phyloP scores from a whole-genome alignment of 805 yeast genomes.

The Sungouiozyma intestinalis region DNA sequence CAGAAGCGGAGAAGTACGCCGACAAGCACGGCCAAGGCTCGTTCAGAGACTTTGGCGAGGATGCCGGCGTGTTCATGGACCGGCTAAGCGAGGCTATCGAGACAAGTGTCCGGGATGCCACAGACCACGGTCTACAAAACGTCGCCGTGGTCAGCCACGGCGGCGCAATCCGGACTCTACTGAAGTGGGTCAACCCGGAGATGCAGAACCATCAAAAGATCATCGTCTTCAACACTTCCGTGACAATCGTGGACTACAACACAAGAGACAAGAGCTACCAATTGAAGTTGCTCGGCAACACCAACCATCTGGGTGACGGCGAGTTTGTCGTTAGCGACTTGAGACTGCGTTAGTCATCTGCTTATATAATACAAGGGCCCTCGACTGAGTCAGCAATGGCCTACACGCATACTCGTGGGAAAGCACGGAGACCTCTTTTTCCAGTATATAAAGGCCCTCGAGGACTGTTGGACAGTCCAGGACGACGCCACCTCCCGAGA shows the following conservation, averaged over 20 bases:
- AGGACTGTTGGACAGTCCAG: too few relatives aligned
- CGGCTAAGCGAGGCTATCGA: conserved; percentile 43
- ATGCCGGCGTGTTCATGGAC: conserved; percentile 32
- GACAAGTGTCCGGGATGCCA: conserved; percentile 29
- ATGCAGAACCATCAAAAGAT: conserved; percentile 32
- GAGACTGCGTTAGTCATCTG: conserved; percentile 24
- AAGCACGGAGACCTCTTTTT: neutral
- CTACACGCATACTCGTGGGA: too few relatives aligned
- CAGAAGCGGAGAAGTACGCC: conserved; percentile 47
- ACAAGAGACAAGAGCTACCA: conserved; percentile 32
- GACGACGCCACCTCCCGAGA: neutral
- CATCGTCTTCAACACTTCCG: conserved; percentile 68
- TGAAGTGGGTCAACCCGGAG: conserved; percentile 40
- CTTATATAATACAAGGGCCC: too few relatives aligned
- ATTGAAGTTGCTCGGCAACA: conserved; percentile 51
- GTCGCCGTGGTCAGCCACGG: conserved; percentile 68
- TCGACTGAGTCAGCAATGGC: too few relatives aligned
- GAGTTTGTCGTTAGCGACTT: conserved; percentile 42
- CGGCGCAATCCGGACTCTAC: conserved; percentile 59
- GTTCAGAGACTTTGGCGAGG: conserved; percentile 61
- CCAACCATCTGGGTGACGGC: conserved; percentile 52
- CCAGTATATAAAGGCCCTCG: neutral
- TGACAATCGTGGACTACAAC: conserved; percentile 53
- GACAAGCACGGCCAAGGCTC: conserved; percentile 42
- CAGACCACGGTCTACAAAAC: conserved; percentile 31